Evolutionary conservation across 805 yeast species (phyloP), one percentile per base, ranked within the genome.

Genomic region (Candida parachauliodes): DNA sequence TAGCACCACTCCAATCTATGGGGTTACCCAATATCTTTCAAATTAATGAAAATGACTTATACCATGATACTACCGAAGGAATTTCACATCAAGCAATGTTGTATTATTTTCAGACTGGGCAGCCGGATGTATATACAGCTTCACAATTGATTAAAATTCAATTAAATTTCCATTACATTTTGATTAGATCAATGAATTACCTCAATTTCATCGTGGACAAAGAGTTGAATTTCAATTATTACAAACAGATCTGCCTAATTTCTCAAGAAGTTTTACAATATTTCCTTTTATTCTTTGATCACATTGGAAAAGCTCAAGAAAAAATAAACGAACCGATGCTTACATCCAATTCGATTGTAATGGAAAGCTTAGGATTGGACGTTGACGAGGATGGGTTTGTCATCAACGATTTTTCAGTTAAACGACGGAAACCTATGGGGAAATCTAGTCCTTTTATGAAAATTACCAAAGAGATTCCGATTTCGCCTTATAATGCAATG

Each of bases 321-420:
- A 39, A 28, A 12, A 10, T 28, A 10, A 42, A 18, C 20, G 8
- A 16, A 16, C 43, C 39, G 11, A 14, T 23, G 8, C 15, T 36
- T 2, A 37, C 46, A 5, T 19, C 40, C 20, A 36, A 39, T 21
- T 33, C 54, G 8, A 46, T 54, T 6, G 57, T 61, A n/a, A 55
- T 62, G 54, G 63, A 58, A 32, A 58, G 62, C 41, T 52, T 63
- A 34, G 70, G 67, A 7, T 42, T 66, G 20, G 70, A 65, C 46
- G 60, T 64, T 14, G 70, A 68, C 41, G 72, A 68, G 32, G 73
- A 67, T 44, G 74, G 74, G 17, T 65, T 65, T 47, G 66, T 68
- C 5, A 65, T 67, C 11, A 68, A 68, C 42, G 72, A 67, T 49
- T 67, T 66, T 43, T 60, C 65, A 6, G 69, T 59, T 3, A 66